These are phyloP conservation scores for Pisolithus tinctorius DNA, from an alignment of 768 basidiomycete genomes.

Conservation along the genomic window DNA sequence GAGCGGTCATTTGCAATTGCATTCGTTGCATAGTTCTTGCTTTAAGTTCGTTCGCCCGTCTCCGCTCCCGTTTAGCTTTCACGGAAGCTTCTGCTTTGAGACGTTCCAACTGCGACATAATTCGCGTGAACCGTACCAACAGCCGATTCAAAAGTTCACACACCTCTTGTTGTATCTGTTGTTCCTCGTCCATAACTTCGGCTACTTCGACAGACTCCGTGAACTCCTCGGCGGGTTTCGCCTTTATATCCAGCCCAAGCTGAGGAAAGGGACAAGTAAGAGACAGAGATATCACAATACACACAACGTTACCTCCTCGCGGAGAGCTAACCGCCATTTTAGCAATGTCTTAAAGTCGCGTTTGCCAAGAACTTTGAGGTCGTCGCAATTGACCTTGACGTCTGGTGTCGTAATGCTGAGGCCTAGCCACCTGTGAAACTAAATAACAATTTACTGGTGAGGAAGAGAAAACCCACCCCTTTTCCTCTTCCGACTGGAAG, in stretches of 20 bases:
- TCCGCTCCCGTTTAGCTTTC: constrained; percentile 71
- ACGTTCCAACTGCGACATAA: constrained; percentile 60
- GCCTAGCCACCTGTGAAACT: constrained; percentile 56
- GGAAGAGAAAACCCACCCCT: constrained; percentile 46
- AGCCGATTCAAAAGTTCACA: constrained; percentile 8
- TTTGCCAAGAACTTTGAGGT: constrained; percentile 95
- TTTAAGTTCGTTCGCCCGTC: constrained; percentile 85
- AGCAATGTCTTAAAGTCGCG: constrained; percentile 92
- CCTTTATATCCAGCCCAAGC: constrained; percentile 82
- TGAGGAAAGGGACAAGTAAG: constrained; percentile 22
- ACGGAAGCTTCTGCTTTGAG: constrained; percentile 71
- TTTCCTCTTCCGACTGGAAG: constrained; percentile 81
- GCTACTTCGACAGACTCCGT: constrained; percentile 65
- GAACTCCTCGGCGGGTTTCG: constrained; percentile 62
- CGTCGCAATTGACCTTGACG: constrained; percentile 75
- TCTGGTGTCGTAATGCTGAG: constrained; percentile 71
- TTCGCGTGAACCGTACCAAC: constrained; percentile 1
- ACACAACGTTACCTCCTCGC: constrained; percentile 63
- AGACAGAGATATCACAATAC: not conserved
- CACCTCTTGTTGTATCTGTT: constrained; percentile 86
- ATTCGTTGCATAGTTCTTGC: constrained; percentile 85
- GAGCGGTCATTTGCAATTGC: constrained; percentile 96
- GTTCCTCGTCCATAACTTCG: constrained; percentile 78
- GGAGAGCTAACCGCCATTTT: constrained; percentile 83
- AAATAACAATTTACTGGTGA: constrained; percentile 2